Conservation (phyloP, 208 protist genomes). For the Leishmania turanica region DNA sequence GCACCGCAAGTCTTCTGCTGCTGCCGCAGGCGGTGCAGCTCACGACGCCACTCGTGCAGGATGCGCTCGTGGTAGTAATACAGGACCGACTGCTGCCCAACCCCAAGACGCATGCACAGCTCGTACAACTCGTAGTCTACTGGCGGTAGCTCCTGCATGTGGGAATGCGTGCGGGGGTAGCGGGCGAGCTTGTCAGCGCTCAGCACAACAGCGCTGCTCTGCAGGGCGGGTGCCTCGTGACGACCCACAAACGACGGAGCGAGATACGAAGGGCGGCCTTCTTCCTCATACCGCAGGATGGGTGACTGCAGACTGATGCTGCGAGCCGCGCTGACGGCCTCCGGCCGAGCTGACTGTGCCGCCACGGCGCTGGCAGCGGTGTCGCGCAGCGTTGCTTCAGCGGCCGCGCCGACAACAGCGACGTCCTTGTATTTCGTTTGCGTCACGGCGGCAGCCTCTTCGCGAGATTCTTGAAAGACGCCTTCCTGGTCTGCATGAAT, state of each 20-base stretch:
- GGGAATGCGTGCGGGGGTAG: constrained; percentile 51
- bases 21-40: constrained; percentile 37
- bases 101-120: constrained; percentile 61
- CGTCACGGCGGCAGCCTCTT: constrained; percentile 1
- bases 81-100: constrained; percentile 47
- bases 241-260: constrained; percentile 61
- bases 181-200: constrained; percentile 70
- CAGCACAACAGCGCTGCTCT: constrained; percentile 28
- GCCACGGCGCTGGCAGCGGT: constrained; percentile 7
- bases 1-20: neutral
- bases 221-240: constrained; percentile 42
- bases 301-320: constrained; percentile 53
- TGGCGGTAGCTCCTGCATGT: constrained; percentile 61
- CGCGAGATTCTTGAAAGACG: neutral
- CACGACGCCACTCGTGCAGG: constrained; percentile 62
- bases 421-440: neutral
- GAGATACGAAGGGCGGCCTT: constrained; percentile 45
- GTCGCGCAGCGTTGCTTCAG: neutral
- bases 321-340: constrained; percentile 18
- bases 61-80: constrained; percentile 83
- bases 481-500: constrained; percentile 9
- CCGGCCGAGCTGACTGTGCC: constrained; percentile 25
- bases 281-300: constrained; percentile 61
- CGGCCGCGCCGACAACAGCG: neutral
- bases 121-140: constrained; percentile 88